These are phyloP conservation scores for Rubia balearica DNA, from an alignment of 305 asterid genomes.

Conservation along the genomic window DNA sequence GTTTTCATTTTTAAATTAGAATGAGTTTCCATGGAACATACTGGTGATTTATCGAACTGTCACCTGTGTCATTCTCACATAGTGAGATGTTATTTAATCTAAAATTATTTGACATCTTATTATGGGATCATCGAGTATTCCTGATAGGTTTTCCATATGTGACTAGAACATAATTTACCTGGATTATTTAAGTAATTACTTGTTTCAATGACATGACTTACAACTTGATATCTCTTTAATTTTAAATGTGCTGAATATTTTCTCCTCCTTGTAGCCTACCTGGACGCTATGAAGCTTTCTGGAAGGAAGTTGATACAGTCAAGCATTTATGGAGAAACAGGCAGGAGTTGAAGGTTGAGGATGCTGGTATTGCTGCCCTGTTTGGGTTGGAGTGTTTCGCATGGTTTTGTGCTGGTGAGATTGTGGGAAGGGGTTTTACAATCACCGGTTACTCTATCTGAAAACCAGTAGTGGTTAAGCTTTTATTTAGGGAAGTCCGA, in stretches of 20 bases:
- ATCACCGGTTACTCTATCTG: constrained; percentile 75
- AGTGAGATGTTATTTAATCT: neutral
- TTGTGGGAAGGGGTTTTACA: constrained; percentile 75
- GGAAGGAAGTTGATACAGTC: constrained; percentile 67
- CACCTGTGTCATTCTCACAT: neutral
- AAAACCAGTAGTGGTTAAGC: constrained; percentile 24
- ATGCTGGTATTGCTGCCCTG: constrained; percentile 69
- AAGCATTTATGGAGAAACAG: constrained; percentile 68
- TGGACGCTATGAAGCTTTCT: constrained; percentile 54
- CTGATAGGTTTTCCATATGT: neutral
- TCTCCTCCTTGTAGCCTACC: constrained; percentile 49
- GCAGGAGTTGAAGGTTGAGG: constrained; percentile 62
- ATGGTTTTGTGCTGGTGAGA: constrained; percentile 88
- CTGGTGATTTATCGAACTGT: neutral
- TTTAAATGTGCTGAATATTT: neutral
- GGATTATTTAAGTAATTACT: neutral
- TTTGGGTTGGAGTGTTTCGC: constrained; percentile 74
- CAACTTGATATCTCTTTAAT: neutral
- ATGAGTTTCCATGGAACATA: neutral
- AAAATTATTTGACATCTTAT: neutral
- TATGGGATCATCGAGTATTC: neutral
- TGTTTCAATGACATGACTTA: neutral
- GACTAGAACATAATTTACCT: neutral
- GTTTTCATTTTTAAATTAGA: neutral
- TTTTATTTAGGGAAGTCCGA: constrained; percentile 17